Evolutionary conservation across 768 basidiomycete species (phyloP).

Genomic region (Rhizopogon vinicolor): DNA sequence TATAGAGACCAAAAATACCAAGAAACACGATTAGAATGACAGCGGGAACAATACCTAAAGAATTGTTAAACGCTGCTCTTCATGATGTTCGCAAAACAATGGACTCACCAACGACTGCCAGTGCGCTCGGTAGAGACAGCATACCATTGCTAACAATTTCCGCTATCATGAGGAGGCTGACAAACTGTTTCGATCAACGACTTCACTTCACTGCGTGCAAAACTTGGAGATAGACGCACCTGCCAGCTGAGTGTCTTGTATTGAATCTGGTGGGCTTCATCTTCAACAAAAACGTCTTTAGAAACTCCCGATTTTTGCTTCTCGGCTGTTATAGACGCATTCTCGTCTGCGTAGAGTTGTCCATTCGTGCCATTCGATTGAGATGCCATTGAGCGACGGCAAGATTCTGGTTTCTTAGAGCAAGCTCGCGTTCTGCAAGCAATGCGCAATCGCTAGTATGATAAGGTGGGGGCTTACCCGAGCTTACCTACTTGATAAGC

Average conservation of each 20-base stretch:
- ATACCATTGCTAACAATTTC: conserved; percentile 56
- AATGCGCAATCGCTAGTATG: not conserved
- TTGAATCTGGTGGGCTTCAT: conserved; percentile 39
- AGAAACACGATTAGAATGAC: conserved; percentile 51
- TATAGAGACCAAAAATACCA: conserved; percentile 46
- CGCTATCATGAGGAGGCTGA: conserved; percentile 49
- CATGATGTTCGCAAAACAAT: not conserved
- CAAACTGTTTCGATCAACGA: conserved; percentile 29
- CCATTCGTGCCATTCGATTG: conserved; percentile 1
- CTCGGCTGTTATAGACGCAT: not conserved
- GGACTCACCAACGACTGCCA: conserved; percentile 44
- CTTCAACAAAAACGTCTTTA: conserved; percentile 41
- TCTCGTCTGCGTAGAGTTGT: not conserved
- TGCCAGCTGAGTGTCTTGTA: conserved; percentile 54
- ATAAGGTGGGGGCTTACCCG: not conserved
- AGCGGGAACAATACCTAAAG: conserved; percentile 43
- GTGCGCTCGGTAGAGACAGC: conserved; percentile 46
- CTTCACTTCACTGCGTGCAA: not conserved
- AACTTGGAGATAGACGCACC: conserved; percentile 19
- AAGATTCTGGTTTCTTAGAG: not conserved
- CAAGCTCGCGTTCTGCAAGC: not conserved
- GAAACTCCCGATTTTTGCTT: not conserved
- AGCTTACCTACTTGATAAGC: not conserved
- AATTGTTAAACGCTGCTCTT: not conserved
- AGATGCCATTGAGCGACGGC: not conserved